Evolutionary conservation across 2,329 filamentous ascomycete species (phyloP).

Genomic region (Pyrenochaeta sp.): DNA sequence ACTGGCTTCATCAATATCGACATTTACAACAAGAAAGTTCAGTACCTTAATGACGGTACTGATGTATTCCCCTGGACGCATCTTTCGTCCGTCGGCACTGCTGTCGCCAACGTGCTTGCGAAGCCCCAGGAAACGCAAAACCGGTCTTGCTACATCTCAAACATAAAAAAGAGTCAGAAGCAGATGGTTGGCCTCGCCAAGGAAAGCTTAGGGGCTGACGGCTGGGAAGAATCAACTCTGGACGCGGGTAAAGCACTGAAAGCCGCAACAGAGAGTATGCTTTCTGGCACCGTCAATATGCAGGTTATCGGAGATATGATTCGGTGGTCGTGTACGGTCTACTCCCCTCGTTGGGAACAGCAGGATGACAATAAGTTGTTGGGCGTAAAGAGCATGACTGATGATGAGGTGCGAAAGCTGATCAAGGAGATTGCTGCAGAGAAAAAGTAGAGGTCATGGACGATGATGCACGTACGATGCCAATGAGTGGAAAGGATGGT

Average conservation of each 20-base stretch:
- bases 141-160: slow-evolving; percentile 14
- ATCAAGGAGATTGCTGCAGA: slow-evolving; percentile 3
- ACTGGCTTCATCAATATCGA: slow-evolving; percentile 15
- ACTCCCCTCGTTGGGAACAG: slow-evolving; percentile 7
- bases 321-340: slow-evolving; percentile 5
- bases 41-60: slow-evolving; percentile 12
- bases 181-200: slow-evolving; percentile 14
- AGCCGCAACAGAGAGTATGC: slow-evolving; percentile 1
- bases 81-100: slow-evolving; percentile 6
- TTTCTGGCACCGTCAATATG: slow-evolving; percentile 7
- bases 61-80: slow-evolving; percentile 6
- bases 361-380: slow-evolving; percentile 8
- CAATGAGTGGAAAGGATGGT: no score
- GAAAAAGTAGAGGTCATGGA: neutral
- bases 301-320: slow-evolving; percentile 13
- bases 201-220: slow-evolving; percentile 6
- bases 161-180: slow-evolving; percentile 11
- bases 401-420: slow-evolving; percentile 4
- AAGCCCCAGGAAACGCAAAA: slow-evolving; percentile 13
- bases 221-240: slow-evolving; percentile 7
- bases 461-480: no score
- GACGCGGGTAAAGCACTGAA: slow-evolving; percentile 5
- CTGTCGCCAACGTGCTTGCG: slow-evolving; percentile 6
- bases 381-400: slow-evolving; percentile 3
- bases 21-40: slow-evolving; percentile 7